These are phyloP conservation scores for Mycena floridula DNA, from an alignment of 768 basidiomycete genomes.

Conservation along the genomic window DNA sequence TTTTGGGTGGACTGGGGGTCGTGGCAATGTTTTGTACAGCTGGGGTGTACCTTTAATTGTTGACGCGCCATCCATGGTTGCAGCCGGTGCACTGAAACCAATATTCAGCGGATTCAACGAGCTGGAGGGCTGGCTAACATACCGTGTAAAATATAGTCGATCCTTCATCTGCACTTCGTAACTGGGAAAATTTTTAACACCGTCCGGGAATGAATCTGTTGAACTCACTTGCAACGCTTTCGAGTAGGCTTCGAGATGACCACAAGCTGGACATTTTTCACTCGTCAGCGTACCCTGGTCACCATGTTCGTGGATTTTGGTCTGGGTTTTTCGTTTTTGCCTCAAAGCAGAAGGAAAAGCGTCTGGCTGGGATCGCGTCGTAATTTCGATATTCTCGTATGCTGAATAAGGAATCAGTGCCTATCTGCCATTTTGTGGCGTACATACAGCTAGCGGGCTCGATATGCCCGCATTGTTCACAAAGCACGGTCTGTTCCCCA, in stretches of 20 bases:
- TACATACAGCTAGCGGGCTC: conserved; percentile 87
- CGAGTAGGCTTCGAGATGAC: conserved; percentile 79
- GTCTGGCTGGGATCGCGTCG: conserved; percentile 86
- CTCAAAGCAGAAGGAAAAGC: conserved; percentile 88
- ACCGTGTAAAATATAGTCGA: conserved; percentile 94
- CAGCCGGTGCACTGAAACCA: conserved; percentile 60
- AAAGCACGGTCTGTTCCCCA: conserved; percentile 66
- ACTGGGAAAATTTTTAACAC: conserved; percentile 28
- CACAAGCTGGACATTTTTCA: conserved; percentile 87
- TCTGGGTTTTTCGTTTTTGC: conserved; percentile 87
- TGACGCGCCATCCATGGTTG: conserved; percentile 78
- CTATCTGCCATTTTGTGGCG: background rate
- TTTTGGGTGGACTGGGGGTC: conserved; percentile 82
- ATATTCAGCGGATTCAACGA: conserved; percentile 5
- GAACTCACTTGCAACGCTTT: conserved; percentile 73
- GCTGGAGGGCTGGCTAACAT: conserved; percentile 18
- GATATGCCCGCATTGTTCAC: conserved; percentile 83
- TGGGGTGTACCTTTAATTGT: conserved; percentile 76
- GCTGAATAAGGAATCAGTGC: conserved; percentile 37
- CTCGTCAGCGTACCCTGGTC: conserved; percentile 64
- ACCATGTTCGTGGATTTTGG: conserved; percentile 66
- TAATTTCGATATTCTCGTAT: conserved; percentile 87
- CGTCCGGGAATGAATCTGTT: background rate
- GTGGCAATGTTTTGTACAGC: conserved; percentile 84
- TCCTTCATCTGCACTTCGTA: conserved; percentile 91